Evolutionary conservation across 2,329 filamentous ascomycete species (phyloP), one percentile per base, ranked within the genome.

Genomic region (Paraphoma sp.): DNA sequence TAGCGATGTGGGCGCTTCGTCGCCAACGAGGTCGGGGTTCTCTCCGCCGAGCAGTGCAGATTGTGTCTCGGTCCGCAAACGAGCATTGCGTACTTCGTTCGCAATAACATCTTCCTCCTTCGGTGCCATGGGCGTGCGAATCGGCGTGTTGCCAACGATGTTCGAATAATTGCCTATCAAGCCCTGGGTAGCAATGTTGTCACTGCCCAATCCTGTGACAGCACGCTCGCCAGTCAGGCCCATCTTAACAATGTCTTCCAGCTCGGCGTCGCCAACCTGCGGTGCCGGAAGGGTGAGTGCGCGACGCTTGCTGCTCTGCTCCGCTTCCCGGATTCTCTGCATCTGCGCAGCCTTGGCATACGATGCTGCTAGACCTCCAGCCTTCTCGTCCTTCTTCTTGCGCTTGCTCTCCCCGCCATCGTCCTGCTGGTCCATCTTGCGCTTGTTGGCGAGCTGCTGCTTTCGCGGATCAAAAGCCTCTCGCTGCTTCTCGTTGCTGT

Each of bases 221-320:
- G 95, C 95, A 49, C 89, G 88, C 71, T 97, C 93, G 38, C 94
- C 95, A 57, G 93, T 87, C 85, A 96, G 91, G 44, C 95, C 94
- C 93, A 98, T 96, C 82, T 99, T 99, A 63, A 99, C 92, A 70
- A 99, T 98, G 65, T 97, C 93, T 72, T 99, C 95, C 56, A 99
- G 82, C 78, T 99, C 95, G 43, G 87, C 85, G 71, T 99, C 95
- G 75, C 91, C 89, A 68, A 99, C 92, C 78, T 99, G 95, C 8
- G 95, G 95, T 23, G 91, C 83, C 8, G 95, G 95, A 28, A 99
- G 81, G 45, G 89, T 87, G n/a, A 99, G 82, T 6, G 89, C 81
- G 55, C 92, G 87, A 55, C 95, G 87, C 79, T 97, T 98, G 82
- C 92, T 97, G 80, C 92, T 96, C 78, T 97, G 94, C 77, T 99